Percentiles rank a stretch among this genome's conserved stretches.
phyloP scores from a whole-genome alignment of 495 filamentous ascomycete genomes.

The Tuber brumale region DNA sequence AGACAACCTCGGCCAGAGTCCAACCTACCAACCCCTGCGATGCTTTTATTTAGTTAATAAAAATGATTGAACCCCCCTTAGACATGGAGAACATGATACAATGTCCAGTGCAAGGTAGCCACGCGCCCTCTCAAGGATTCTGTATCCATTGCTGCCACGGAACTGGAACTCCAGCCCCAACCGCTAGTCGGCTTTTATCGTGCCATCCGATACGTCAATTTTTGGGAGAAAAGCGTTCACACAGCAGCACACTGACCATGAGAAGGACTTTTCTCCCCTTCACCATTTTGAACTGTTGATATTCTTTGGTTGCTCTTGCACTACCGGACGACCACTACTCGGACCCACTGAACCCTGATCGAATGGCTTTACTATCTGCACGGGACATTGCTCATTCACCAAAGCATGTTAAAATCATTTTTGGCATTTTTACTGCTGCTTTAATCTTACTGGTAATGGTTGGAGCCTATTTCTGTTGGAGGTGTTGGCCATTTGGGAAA shows the following conservation, averaged over 20 bases:
- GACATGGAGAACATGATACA: background rate
- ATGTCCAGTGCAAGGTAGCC: background rate
- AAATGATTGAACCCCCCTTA: background rate
- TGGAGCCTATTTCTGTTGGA: background rate
- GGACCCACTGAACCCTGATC: background rate
- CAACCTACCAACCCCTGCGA: background rate
- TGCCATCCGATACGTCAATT: background rate
- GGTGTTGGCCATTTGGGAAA: background rate
- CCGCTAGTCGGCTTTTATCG: background rate
- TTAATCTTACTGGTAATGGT: background rate
- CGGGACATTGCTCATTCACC: background rate
- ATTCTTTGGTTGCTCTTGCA: conserved; percentile 1
- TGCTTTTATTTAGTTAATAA: background rate
- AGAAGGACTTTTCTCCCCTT: background rate
- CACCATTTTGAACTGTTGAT: background rate
- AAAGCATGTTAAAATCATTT: background rate
- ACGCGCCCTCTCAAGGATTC: background rate
- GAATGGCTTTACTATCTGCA: conserved; percentile 4
- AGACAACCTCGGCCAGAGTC: background rate
- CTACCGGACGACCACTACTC: background rate
- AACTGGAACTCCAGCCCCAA: background rate
- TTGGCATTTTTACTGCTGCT: conserved; percentile 1
- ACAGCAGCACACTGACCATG: background rate
- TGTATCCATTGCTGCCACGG: background rate
- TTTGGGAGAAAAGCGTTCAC: conserved; percentile 1